Percentiles rank a stretch among this genome's conserved stretches.
These are phyloP conservation scores for Borealophlyctis nickersoniae DNA, from an alignment of 192 early-diverging fungal species.

Conservation along the genomic window DNA sequence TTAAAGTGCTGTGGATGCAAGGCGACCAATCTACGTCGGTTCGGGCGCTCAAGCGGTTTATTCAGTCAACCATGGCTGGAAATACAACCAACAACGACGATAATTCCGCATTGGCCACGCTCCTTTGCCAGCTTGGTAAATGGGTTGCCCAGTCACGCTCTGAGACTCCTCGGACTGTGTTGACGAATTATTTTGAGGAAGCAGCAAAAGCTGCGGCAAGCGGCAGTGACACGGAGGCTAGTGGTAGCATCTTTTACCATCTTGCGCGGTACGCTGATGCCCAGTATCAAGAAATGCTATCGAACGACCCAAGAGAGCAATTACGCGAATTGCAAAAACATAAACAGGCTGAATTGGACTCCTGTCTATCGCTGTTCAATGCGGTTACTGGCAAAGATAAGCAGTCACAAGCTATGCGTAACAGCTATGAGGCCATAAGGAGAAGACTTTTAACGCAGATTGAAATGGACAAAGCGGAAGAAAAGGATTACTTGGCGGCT, in stretches of 20 bases:
- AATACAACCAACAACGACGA: no score
- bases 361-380: conserved; percentile 25
- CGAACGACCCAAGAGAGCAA: conserved; percentile 32
- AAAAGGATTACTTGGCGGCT: conserved; percentile 23
- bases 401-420: conserved; percentile 2
- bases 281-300: conserved; percentile 29
- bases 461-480: conserved; percentile 37
- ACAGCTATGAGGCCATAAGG: conserved; percentile 6
- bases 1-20: conserved; percentile 37
- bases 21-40: conserved; percentile 31
- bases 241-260: conserved; percentile 25
- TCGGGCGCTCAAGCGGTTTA: conserved; percentile 28
- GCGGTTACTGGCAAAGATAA: conserved; percentile 21
- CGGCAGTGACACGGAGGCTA: background rate
- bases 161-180: conserved; percentile 28
- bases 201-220: conserved; percentile 17
- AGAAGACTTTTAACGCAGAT: conserved; percentile 40
- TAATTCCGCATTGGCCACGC: conserved; percentile 15
- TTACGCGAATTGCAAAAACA: conserved; percentile 30
- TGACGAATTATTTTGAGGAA: conserved; percentile 28
- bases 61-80: no score
- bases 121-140: conserved; percentile 31
- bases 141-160: conserved; percentile 36
- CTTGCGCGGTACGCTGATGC: conserved; percentile 47
- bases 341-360: conserved; percentile 30